A percentile compares a stretch with the other conserved stretches of the same genome.
phyloP scores from a whole-genome alignment of 1,284 basidiomycete species.

The Peniophora sp. region DNA sequence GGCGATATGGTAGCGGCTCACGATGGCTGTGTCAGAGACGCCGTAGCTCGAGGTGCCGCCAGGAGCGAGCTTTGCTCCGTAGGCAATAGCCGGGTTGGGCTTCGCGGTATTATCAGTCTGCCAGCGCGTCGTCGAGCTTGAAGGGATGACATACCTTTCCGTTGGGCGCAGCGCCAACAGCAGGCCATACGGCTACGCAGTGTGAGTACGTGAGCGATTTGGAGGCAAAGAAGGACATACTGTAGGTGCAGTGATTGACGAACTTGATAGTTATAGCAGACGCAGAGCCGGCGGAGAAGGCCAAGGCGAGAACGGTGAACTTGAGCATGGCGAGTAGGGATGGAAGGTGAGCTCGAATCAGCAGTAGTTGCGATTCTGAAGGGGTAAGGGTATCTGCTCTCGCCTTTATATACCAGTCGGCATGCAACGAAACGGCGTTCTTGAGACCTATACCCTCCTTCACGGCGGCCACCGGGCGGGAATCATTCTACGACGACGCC shows the following conservation, averaged over 20 bases:
- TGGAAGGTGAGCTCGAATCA: too few relatives aligned
- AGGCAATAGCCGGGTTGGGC: conserved; percentile 8
- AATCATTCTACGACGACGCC: too few relatives aligned
- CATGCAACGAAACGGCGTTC: too few relatives aligned
- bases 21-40: conserved; percentile 6
- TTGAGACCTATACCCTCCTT: too few relatives aligned
- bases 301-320: conserved; percentile 4
- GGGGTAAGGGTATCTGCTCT: too few relatives aligned
- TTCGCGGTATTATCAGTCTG: too few relatives aligned
- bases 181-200: conserved; percentile 11
- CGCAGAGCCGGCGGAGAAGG: conserved; percentile 5
- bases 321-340: conserved; percentile 2
- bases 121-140: too few relatives aligned
- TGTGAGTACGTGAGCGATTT: background rate
- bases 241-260: conserved; percentile 9
- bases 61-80: conserved; percentile 2
- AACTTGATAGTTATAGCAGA: conserved; percentile 10
- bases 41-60: conserved; percentile 2
- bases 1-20: background rate
- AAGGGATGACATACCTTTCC: conserved; percentile 1
- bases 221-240: conserved; percentile 3
- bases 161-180: conserved; percentile 11
- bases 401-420: too few relatives aligned
- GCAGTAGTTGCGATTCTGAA: too few relatives aligned
- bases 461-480: too few relatives aligned